These are phyloP conservation scores for Davidsoniella neocaledoniae DNA, from an alignment of 2,329 filamentous ascomycete species.

Conservation along the genomic window DNA sequence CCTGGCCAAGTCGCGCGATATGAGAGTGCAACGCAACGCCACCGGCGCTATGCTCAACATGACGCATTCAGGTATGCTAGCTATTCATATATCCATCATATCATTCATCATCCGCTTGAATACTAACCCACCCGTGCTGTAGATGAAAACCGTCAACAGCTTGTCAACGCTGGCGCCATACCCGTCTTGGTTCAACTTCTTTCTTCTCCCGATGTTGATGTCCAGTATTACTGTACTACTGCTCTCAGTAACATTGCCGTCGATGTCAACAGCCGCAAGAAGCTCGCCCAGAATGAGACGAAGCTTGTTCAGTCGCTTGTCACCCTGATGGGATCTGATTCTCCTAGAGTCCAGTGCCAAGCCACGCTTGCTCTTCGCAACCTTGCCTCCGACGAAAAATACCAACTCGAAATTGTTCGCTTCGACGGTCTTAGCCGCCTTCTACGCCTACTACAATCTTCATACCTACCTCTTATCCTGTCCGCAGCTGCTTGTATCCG, in stretches of 20 bases:
- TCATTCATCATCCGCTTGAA: slow-evolving; percentile 13
- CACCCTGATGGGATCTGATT: slow-evolving; percentile 91
- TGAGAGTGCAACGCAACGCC: slow-evolving; percentile 94
- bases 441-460: slow-evolving; percentile 79
- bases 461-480: slow-evolving; percentile 86
- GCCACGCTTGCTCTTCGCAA: slow-evolving; percentile 88
- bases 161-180: slow-evolving; percentile 95
- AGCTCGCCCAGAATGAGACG: slow-evolving; percentile 76
- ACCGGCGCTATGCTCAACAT: slow-evolving; percentile 94
- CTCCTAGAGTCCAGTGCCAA: slow-evolving; percentile 95
- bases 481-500: slow-evolving; percentile 96
- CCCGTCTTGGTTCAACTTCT: slow-evolving; percentile 91
- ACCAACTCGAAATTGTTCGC: slow-evolving; percentile 92
- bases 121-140: slow-evolving; percentile 6
- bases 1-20: slow-evolving; percentile 91
- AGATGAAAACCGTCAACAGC: slow-evolving; percentile 96
- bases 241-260: slow-evolving; percentile 97
- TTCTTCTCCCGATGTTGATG: slow-evolving; percentile 83
- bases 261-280: slow-evolving; percentile 76
- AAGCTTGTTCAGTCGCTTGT: slow-evolving; percentile 88
- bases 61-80: slow-evolving; percentile 77
- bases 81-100: too few species aligned
- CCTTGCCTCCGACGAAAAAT: slow-evolving; percentile 93
- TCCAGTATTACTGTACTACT: slow-evolving; percentile 98
- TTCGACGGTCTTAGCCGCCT: slow-evolving; percentile 73